phyloP scores from a whole-genome alignment of 1,284 basidiomycete genomes.

The Puccinia hordei region DNA sequence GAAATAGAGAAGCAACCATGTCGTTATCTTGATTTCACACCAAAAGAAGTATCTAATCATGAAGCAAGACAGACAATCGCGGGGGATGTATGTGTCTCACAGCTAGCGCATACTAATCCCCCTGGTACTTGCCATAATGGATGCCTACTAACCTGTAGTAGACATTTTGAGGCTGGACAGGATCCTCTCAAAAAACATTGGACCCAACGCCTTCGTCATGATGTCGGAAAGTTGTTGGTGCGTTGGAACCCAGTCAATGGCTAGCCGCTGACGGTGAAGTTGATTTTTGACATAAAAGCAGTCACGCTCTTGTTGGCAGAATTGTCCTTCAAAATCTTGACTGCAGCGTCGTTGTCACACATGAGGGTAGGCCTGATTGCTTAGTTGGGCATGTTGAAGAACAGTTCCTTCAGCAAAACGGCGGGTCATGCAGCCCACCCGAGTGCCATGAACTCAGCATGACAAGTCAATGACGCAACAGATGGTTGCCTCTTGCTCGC shows the following conservation, averaged over 20 bases:
- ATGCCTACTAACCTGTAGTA: not conserved
- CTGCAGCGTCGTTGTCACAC: slow-evolving; percentile 21
- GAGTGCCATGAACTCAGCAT: slow-evolving; percentile 19
- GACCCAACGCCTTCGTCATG: slow-evolving; percentile 7
- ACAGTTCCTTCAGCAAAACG: not conserved
- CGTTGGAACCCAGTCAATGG: slow-evolving; percentile 12
- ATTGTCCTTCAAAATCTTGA: slow-evolving; percentile 26
- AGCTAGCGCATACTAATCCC: not conserved
- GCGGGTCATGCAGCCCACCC: not conserved
- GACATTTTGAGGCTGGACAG: slow-evolving; percentile 21
- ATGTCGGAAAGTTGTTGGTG: not conserved
- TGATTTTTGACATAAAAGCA: slow-evolving; percentile 23
- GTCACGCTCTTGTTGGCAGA: slow-evolving; percentile 30
- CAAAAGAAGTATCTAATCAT: too few relatives aligned
- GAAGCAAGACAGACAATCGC: too few relatives aligned
- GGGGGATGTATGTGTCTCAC: not conserved
- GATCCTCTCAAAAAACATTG: slow-evolving; percentile 16
- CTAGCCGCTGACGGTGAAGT: not conserved
- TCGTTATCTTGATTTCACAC: too few relatives aligned
- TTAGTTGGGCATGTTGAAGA: not conserved
- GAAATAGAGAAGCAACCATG: too few relatives aligned
- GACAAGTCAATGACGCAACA: slow-evolving; percentile 9
- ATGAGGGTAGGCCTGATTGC: not conserved
- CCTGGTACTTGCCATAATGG: slow-evolving; percentile 1
- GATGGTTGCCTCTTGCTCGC: not conserved